phyloP scores from a whole-genome alignment of 2,329 filamentous ascomycete genomes.

The Ceratocystis lukuohia region DNA sequence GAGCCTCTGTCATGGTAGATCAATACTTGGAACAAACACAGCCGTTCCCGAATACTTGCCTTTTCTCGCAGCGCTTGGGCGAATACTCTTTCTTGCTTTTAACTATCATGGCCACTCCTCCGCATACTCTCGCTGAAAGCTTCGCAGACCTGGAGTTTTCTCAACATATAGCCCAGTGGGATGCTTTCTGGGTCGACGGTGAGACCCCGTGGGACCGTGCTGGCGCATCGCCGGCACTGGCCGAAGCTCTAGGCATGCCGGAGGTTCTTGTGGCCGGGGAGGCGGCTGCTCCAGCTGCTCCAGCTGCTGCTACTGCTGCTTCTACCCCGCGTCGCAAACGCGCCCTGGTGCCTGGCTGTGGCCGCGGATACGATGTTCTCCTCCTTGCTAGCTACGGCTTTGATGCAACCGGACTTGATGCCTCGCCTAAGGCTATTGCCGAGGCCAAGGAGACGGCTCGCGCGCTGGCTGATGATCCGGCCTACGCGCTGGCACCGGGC shows the following conservation, averaged over 20 bases:
- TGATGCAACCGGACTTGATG: slow-evolving; percentile 63
- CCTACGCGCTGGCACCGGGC: slow-evolving; percentile 32
- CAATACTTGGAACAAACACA: neutral
- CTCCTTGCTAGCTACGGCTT: slow-evolving; percentile 63
- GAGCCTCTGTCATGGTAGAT: too few relatives aligned
- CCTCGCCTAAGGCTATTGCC: slow-evolving; percentile 36
- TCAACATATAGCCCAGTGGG: slow-evolving; percentile 32
- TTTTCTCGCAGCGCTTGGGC: neutral
- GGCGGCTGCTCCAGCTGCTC: slow-evolving; percentile 29
- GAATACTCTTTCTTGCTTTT: neutral
- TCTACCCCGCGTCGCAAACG: slow-evolving; percentile 24
- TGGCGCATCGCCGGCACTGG: slow-evolving; percentile 39
- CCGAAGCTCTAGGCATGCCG: slow-evolving; percentile 33
- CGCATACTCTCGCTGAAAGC: neutral
- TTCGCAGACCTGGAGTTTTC: slow-evolving; percentile 3
- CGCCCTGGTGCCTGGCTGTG: slow-evolving; percentile 70
- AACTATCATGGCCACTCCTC: neutral
- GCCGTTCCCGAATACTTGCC: neutral
- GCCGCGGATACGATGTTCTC: slow-evolving; percentile 67
- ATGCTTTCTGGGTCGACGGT: slow-evolving; percentile 34
- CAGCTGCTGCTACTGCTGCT: slow-evolving; percentile 29
- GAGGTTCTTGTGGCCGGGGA: slow-evolving; percentile 19
- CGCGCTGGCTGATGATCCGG: slow-evolving; percentile 30
- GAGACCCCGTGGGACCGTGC: slow-evolving; percentile 45
- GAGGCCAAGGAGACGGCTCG: slow-evolving; percentile 34